These are phyloP conservation scores for Rhodotorula sphaerocarpa DNA, from an alignment of 768 basidiomycete species.

Conservation along the genomic window DNA sequence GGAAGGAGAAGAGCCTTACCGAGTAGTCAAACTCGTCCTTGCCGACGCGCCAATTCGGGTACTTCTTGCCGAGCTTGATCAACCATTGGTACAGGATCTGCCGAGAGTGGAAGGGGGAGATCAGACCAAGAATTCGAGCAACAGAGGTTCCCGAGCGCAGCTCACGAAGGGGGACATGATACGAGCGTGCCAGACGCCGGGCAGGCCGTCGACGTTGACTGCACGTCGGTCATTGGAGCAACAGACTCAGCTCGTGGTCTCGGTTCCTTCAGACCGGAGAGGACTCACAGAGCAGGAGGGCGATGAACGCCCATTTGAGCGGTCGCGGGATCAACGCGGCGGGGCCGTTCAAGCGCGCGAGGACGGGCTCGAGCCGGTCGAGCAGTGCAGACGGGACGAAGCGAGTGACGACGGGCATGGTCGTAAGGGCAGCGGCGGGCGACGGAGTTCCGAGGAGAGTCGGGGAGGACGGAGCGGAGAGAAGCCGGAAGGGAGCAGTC, in stretches of 20 bases:
- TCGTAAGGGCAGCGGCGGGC: background rate
- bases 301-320: slow-evolving; percentile 12
- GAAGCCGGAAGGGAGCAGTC: background rate
- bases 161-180: slow-evolving; percentile 18
- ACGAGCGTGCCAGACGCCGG: slow-evolving; percentile 20
- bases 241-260: background rate
- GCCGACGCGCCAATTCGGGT: slow-evolving; percentile 19
- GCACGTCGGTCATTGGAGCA: background rate
- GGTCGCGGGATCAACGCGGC: background rate
- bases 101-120: background rate
- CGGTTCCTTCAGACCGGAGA: no score
- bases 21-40: slow-evolving; percentile 15
- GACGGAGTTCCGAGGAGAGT: no score
- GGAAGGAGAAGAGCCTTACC: background rate
- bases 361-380: background rate
- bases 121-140: background rate
- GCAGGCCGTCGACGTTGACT: slow-evolving; percentile 10
- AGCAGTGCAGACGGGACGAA: background rate
- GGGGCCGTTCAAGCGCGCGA: background rate
- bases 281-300: slow-evolving; percentile 1
- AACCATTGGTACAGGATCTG: slow-evolving; percentile 2
- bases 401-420: background rate
- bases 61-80: slow-evolving; percentile 21
- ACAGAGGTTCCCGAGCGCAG: background rate
- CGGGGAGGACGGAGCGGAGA: background rate